Base-by-base conservation (phyloP, 2,329 filamentous ascomycete genomes). In the Ceratocystis papillata region DNA sequence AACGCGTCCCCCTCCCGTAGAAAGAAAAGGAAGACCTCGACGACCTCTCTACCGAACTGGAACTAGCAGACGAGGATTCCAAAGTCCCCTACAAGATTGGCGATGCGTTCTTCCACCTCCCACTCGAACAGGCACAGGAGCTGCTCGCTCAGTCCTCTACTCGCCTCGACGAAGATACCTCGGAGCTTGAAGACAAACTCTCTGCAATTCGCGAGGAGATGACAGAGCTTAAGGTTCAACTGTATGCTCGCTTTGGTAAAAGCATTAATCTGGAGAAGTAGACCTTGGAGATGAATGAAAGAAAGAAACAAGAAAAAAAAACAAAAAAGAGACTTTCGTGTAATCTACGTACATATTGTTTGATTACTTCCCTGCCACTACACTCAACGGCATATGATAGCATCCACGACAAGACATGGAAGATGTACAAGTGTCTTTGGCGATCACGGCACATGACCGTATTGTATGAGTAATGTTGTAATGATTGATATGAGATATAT, bases 21-120 rank as follows among this genome's bases (percentile, higher is more conserved):
- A 97, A 97, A 79, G 93, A 97, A 76, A 97, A 96, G 78, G 94
- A 99, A 76, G 94, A 97, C 73, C 83, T 97, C 2, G 92, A 97
- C 74, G 94, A 99, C 75, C 83, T 99, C 65, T 88, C 87, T 1
- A 89, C 82, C 65, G 94, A 99, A 75, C 81, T 99, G 60, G 94
- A 99, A 77, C 84, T 99, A 20, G 90, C 90, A 64, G 93, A 97
- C 75, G 94, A 99, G 75, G 93, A 97, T 71, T 91, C 96, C 64
- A 86, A 88, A 73, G 86, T 99, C 25, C 92, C 90, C 89, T 97
- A 97, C 80, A 96, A 96, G 78, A 90, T 99, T 67, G 94, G 94
- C 70, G 94, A 97, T 75, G 89, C 91, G 5, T 99, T 97, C 78
- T 89, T 97, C 75, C 88, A 90, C 67, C 78, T 99, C 64, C 87